A percentile compares a stretch with the other conserved stretches of the same genome.
Evolutionary conservation across 2,329 filamentous ascomycete species (phyloP).

Genomic region (Cryphonectria parasitica): DNA sequence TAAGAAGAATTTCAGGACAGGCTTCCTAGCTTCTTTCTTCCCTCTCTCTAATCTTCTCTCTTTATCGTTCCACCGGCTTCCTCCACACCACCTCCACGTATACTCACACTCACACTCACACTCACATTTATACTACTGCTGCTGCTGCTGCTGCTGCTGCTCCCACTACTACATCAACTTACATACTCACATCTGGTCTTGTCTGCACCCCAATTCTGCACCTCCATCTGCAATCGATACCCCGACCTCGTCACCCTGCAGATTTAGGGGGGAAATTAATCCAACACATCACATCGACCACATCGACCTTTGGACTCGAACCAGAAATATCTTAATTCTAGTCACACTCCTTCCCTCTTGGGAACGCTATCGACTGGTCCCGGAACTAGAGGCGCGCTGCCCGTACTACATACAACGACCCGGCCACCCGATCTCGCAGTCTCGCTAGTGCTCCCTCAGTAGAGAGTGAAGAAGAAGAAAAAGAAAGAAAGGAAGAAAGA

Average conservation of each 20-base stretch:
- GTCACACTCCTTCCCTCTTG: not conserved
- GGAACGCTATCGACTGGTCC: conserved; percentile 4
- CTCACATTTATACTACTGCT: not conserved
- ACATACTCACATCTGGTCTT: conserved; percentile 16
- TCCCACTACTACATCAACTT: not conserved
- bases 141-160: not conserved
- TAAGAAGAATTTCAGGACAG: conserved; percentile 12
- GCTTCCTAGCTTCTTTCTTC: conserved; percentile 1
- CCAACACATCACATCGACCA: not conserved
- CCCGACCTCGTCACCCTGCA: conserved; percentile 18
- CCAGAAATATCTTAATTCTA: not conserved
- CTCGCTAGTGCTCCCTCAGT: not conserved
- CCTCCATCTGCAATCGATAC: conserved; percentile 23
- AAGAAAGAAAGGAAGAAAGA: not conserved
- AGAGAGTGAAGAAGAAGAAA: no score
- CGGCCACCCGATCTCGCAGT: conserved; percentile 3
- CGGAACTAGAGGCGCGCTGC: not conserved
- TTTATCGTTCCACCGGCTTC: not conserved
- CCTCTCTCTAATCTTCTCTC: not conserved
- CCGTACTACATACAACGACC: not conserved
- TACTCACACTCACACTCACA: not conserved
- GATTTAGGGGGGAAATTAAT: conserved; percentile 1
- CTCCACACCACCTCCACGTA: conserved; percentile 6
- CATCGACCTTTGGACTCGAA: not conserved
- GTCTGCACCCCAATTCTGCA: conserved; percentile 10